Percentiles rank a stretch among this genome's conserved stretches.
phyloP scores from a whole-genome alignment of 805 yeast species.

The Metschnikowia gelsemii region DNA sequence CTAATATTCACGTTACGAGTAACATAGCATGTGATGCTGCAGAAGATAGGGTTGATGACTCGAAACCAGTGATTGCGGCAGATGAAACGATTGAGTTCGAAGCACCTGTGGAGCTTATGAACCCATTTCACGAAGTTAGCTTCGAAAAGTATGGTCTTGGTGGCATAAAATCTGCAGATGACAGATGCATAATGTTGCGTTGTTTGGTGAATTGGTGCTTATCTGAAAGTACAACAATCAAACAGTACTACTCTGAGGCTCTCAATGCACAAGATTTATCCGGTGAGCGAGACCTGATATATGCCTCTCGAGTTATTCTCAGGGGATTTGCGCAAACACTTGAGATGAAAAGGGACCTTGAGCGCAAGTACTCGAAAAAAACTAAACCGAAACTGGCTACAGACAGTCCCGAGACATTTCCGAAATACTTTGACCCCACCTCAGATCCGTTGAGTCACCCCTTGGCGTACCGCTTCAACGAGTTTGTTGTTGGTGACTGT shows the following conservation, averaged over 20 bases:
- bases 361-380: constrained; percentile 31
- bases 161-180: constrained; percentile 31
- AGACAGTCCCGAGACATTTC: background rate
- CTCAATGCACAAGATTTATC: constrained; percentile 35
- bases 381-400: constrained; percentile 14
- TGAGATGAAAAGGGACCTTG: constrained; percentile 33
- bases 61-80: constrained; percentile 22
- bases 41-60: constrained; percentile 26
- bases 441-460: constrained; percentile 38
- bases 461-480: constrained; percentile 34
- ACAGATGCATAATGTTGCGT: constrained; percentile 39
- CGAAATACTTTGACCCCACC: constrained; percentile 37
- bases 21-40: constrained; percentile 8
- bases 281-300: constrained; percentile 39
- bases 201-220: constrained; percentile 39
- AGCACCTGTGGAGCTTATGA: constrained; percentile 18
- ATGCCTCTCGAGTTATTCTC: constrained; percentile 36
- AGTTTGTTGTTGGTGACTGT: constrained; percentile 38
- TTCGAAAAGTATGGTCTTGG: constrained; percentile 36
- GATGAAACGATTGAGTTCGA: constrained; percentile 17
- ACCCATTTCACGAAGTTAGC: constrained; percentile 25
- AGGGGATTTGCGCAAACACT: constrained; percentile 35
- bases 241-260: constrained; percentile 24
- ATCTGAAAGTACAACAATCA: constrained; percentile 31
- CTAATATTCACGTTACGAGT: constrained; percentile 9